phyloP scores from a whole-genome alignment of 306 rosid genomes.

The Cercis canadensis region DNA sequence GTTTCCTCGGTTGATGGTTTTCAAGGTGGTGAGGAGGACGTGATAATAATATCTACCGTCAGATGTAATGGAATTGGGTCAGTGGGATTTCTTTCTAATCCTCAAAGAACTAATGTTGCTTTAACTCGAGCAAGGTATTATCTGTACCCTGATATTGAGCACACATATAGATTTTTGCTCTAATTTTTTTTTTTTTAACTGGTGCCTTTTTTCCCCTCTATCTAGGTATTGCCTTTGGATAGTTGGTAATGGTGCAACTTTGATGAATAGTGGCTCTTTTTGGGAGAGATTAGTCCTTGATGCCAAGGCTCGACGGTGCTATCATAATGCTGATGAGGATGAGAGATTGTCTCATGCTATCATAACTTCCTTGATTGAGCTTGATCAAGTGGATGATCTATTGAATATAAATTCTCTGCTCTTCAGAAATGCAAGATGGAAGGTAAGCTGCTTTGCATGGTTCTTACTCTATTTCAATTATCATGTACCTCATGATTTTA shows the following conservation, averaged over 20 bases:
- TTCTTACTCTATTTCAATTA: not conserved
- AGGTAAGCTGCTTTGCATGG: constrained; percentile 39
- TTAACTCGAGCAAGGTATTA: constrained; percentile 67
- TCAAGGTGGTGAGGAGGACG: constrained; percentile 76
- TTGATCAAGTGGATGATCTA: constrained; percentile 44
- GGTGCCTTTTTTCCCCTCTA: constrained; percentile 6
- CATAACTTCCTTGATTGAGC: constrained; percentile 42
- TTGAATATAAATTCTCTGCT: constrained; percentile 36
- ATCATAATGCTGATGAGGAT: constrained; percentile 54
- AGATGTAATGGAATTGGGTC: constrained; percentile 49
- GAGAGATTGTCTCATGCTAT: constrained; percentile 51
- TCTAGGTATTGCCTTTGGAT: constrained; percentile 67
- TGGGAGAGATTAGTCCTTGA: constrained; percentile 52
- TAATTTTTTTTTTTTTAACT: not conserved
- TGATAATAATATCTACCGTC: constrained; percentile 54
- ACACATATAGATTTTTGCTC: constrained; percentile 1
- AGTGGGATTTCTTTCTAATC: constrained; percentile 59
- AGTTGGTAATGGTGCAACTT: constrained; percentile 55
- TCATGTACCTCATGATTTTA: not conserved
- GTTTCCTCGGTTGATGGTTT: constrained; percentile 72
- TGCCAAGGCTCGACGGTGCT: constrained; percentile 48
- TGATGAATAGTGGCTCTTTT: constrained; percentile 48
- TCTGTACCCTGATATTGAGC: no score
- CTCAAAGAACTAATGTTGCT: constrained; percentile 64
- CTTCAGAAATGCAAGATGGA: constrained; percentile 54